phyloP scores from a whole-genome alignment of 2,329 filamentous ascomycete species.

The Cladosporium colombiae region DNA sequence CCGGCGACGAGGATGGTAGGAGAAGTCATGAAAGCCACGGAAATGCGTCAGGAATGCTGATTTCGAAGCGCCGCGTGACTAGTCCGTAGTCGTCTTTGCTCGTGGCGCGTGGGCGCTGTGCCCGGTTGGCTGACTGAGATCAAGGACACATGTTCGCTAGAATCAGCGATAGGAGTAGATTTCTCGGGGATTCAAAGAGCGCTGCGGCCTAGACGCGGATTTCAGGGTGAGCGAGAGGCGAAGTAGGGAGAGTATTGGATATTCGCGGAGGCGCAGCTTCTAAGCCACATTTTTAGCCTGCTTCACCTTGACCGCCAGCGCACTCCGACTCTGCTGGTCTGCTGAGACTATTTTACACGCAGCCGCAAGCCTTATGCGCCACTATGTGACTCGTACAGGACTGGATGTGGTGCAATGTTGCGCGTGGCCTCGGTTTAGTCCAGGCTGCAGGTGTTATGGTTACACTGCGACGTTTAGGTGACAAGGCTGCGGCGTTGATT shows the following conservation, averaged over 20 bases:
- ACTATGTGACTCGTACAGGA: not conserved
- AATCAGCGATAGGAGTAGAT: not conserved
- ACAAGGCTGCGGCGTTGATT: not conserved
- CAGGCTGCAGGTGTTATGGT: not conserved
- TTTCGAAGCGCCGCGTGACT: constrained; percentile 17
- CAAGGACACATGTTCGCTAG: constrained; percentile 15
- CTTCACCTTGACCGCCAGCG: constrained; percentile 9
- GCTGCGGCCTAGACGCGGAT: not conserved
- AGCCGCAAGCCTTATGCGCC: not conserved
- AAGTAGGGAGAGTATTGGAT: constrained; percentile 9
- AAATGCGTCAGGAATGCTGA: constrained; percentile 6
- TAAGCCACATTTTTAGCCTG: constrained; percentile 4
- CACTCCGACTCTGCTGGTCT: not conserved
- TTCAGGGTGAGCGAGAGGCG: constrained; percentile 10
- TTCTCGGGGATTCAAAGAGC: not conserved
- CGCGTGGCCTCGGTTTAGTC: not conserved
- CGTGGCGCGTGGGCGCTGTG: constrained; percentile 18
- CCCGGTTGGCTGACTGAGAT: constrained; percentile 13
- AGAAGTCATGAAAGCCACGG: constrained; percentile 18
- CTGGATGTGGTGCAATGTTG: not conserved
- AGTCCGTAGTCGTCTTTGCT: not conserved
- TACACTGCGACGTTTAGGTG: not conserved
- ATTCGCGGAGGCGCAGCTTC: constrained; percentile 7
- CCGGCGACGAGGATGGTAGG: constrained; percentile 34
- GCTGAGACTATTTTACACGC: not conserved